Evolutionary conservation across 129 eudicot genomes (phyloP).

Genomic region (Chrysanthemum lavandulifolium): DNA sequence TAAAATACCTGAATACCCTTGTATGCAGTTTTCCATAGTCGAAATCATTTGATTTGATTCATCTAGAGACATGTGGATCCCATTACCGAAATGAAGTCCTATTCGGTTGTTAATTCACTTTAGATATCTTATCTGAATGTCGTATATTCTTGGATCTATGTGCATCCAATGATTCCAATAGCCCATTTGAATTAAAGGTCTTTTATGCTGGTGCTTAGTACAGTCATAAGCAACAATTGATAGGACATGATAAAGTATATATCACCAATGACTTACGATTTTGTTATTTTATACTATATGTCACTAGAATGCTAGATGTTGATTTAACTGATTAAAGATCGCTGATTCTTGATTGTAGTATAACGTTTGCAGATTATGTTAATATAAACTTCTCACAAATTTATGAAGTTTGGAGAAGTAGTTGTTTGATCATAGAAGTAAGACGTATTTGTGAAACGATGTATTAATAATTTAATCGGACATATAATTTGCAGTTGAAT

Average conservation of each 20-base stretch:
- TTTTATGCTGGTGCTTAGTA: neutral
- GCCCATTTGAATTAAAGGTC: neutral
- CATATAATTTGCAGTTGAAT: slow-evolving; percentile 52
- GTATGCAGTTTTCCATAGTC: neutral
- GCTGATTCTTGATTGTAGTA: neutral
- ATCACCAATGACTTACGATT: neutral
- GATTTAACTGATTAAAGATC: neutral
- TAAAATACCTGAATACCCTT: too few species aligned
- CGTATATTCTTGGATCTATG: neutral
- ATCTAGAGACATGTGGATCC: slow-evolving; percentile 2
- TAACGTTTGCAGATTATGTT: neutral
- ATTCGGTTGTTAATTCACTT: slow-evolving; percentile 6
- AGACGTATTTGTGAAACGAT: neutral
- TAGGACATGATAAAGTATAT: neutral
- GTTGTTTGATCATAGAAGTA: neutral
- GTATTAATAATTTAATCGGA: neutral
- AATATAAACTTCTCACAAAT: neutral
- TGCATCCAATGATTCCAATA: neutral
- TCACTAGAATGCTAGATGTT: neutral
- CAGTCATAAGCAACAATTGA: neutral
- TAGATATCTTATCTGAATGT: slow-evolving; percentile 15
- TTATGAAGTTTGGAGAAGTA: slow-evolving; percentile 6
- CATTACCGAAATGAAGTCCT: neutral
- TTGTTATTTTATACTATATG: neutral
- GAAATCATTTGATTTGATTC: slow-evolving; percentile 25